Evolutionary conservation across 23 red algal genomes (phyloP).

Genomic region (Gracilaria domingensis): DNA sequence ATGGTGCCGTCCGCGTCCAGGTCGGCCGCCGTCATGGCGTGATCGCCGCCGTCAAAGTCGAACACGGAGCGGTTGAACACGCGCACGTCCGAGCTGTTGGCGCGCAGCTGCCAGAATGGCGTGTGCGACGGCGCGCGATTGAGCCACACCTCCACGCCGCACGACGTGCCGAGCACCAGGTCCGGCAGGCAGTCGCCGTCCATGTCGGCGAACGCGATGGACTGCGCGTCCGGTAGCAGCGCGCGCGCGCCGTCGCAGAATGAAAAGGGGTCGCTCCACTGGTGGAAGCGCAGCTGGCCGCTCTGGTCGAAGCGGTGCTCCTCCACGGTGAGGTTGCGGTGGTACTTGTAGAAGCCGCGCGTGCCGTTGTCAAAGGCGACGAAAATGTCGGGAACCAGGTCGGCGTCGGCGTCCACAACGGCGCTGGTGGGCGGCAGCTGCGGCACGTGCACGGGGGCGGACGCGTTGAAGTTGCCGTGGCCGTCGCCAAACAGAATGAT

Average conservation of each 20-base stretch:
- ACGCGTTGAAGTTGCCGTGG: constrained; percentile 64
- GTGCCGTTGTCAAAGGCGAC: constrained; percentile 73
- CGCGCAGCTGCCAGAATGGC: constrained; percentile 63
- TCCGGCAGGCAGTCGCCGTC: constrained; percentile 98
- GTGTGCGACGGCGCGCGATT: constrained; percentile 34
- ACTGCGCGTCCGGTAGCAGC: constrained; percentile 21
- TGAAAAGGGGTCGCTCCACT: constrained; percentile 4
- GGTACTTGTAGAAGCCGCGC: constrained; percentile 75
- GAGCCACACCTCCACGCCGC: constrained; percentile 82
- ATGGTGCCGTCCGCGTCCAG: constrained; percentile 84
- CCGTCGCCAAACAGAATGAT: constrained; percentile 76
- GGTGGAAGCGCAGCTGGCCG: constrained; percentile 19
- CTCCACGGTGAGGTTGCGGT: not conserved
- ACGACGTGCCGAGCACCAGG: constrained; percentile 80
- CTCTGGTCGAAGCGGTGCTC: constrained; percentile 12
- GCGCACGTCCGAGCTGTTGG: constrained; percentile 37
- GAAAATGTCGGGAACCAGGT: constrained; percentile 91
- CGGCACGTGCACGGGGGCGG: constrained; percentile 19
- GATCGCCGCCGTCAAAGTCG: constrained; percentile 60
- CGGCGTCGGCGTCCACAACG: constrained; percentile 86
- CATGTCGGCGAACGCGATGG: constrained; percentile 86
- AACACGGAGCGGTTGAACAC: constrained; percentile 59
- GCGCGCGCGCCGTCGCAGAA: constrained; percentile 12
- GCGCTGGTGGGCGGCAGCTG: constrained; percentile 24
- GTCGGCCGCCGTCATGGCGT: constrained; percentile 66